A percentile compares a stretch with the other conserved stretches of the same genome.
Conservation (phyloP, 331 rosid species). For the Saraca asoca region DNA sequence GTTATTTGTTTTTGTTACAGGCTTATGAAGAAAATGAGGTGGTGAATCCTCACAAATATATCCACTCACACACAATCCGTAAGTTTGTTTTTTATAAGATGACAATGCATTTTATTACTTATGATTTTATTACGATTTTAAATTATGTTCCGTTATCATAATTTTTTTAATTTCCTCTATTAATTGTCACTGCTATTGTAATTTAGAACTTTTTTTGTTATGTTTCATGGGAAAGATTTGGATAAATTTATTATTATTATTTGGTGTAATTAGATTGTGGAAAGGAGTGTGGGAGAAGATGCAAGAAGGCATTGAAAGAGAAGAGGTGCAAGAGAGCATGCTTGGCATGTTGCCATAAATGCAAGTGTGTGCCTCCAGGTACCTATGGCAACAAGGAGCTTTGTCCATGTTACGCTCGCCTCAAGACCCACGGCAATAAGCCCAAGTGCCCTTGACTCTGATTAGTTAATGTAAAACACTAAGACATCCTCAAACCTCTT, state of each 20-base stretch:
- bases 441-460: slow-evolving; percentile 59
- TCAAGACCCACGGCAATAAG: slow-evolving; percentile 55
- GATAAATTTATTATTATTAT: background rate
- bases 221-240: too few species aligned
- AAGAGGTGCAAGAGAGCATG: slow-evolving; percentile 59
- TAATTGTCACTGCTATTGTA: too few species aligned
- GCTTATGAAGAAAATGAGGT: slow-evolving; percentile 7
- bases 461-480: too few species aligned
- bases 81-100: background rate
- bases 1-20: background rate
- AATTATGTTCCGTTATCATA: too few species aligned
- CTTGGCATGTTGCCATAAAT: slow-evolving; percentile 50
- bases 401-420: slow-evolving; percentile 68
- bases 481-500: too few species aligned
- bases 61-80: slow-evolving; percentile 6
- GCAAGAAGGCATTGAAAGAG: slow-evolving; percentile 49
- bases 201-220: too few species aligned
- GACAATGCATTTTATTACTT: background rate
- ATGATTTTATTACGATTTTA: too few species aligned
- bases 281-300: slow-evolving; percentile 46
- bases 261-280: slow-evolving; percentile 44
- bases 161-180: too few species aligned
- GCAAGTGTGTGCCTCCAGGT: slow-evolving; percentile 70
- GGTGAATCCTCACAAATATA: background rate
- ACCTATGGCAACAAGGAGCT: slow-evolving; percentile 49